Evolutionary conservation across 331 rosid genomes (phyloP), one percentile per base, ranked within the genome.

Genomic region (Rhamnella rubrinervis): DNA sequence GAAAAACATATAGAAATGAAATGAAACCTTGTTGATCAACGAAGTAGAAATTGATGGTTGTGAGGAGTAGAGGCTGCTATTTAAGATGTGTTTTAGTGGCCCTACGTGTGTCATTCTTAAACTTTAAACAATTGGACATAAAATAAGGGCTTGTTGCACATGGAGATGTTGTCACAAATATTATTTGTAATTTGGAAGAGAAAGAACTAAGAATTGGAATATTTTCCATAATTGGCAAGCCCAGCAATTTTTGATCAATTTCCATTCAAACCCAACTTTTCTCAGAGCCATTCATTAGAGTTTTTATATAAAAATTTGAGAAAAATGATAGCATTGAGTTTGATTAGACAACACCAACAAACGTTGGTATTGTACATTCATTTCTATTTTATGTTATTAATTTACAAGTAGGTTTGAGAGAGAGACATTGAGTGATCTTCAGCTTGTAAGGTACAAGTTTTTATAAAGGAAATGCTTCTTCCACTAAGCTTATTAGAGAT

Each of bases 261-360:
- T 47, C 62, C 25, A 68, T 59, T 71, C 77, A 59, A 7, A 39
- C 7, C 38, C 12, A 55, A 38, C 52, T 44, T 72, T 68, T 58
- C 57, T 65, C 44, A 23, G 55, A 70, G 44, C 83, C 83, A 73
- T 79, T 76, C 85, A 70, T 71, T 70, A 28, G 72, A 63, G 71
- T 51, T 40, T 28, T 41, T 23, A 31, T 49, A 25, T 26, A 26
- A 26, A 28, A 14, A 50, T 68, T 59, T 40, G 38, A 69, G 71
- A 63, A 61, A 66, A 12, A 49, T 71, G 70, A 7, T 2, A 67
- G 61, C 77, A 61, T 70, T 83, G 66, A 23, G 74, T 65, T 44
- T 73, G 97, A 92, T 92, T 85, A 82, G 96, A 89, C 96, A 74
- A 85, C 96, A 92, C 90, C 88, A 73, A 23, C 46, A 71, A 58